Percentiles rank a stretch among this genome's conserved stretches.
These are phyloP conservation scores for Zizania palustris DNA, from an alignment of 202 grass and related monocot genomes.

Conservation along the genomic window DNA sequence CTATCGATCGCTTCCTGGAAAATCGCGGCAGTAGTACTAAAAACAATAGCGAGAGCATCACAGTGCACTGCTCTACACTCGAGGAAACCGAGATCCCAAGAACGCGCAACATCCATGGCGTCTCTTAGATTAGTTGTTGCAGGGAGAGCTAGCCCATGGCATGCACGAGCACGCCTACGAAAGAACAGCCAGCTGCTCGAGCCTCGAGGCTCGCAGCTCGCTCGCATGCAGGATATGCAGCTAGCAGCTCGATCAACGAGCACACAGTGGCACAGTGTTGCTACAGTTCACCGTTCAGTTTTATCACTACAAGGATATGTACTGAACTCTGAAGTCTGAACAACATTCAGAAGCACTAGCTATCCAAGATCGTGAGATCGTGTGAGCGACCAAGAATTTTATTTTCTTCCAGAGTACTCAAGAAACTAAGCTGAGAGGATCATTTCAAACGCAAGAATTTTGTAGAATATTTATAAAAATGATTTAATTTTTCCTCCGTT, in stretches of 20 bases:
- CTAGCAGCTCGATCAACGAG: neutral
- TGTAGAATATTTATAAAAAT: no score
- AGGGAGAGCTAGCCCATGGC: conserved; percentile 11
- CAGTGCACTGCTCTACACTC: conserved; percentile 10
- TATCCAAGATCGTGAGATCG: neutral
- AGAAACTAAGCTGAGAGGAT: no score
- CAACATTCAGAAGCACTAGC: neutral
- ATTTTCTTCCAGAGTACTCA: no score
- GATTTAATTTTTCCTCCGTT: no score
- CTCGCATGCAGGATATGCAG: neutral
- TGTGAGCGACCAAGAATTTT: neutral
- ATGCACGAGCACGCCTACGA: neutral
- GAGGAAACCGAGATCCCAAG: conserved; percentile 54
- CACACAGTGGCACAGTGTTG: neutral
- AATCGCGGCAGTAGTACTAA: conserved; percentile 28
- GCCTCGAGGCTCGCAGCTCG: neutral
- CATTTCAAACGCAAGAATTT: no score
- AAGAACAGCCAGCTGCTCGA: neutral
- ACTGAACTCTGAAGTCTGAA: neutral
- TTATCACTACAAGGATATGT: no score
- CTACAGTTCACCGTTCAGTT: neutral
- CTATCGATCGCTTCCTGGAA: conserved; percentile 34
- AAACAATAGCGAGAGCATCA: neutral
- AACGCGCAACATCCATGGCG: conserved; percentile 43
- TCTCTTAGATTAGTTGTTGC: conserved; percentile 29